Evolutionary conservation across 495 filamentous ascomycete genomes (phyloP), one percentile per base, ranked within the genome.

Genomic region (Tuber borchii): DNA sequence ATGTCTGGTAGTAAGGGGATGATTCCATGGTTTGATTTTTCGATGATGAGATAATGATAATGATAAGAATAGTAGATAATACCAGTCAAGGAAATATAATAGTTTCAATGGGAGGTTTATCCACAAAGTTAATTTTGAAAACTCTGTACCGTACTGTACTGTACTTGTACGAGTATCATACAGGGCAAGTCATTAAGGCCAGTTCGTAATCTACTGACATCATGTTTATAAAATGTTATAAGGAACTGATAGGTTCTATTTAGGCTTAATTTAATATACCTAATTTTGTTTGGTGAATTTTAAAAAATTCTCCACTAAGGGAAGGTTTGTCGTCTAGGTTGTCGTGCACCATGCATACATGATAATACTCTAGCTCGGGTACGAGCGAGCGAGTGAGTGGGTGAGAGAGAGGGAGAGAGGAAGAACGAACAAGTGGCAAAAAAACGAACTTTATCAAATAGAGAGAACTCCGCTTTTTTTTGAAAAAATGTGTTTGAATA

Each of bases 341-440:
- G 26, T 22, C 46, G 56, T 42, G 71, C 74, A 68, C 73, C 39
- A 37, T 68, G 26, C 20, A 68, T 44, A 65, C 71, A 40, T 31
- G 34, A 73, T 14, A 61, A 73, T 14, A 61, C 51, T 61, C 51
- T 61, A 61, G 51, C n/a, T 31, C 12, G 51, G 26, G 26, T 14
- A 10, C 3, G 42, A 12, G 42, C 9, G 42, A 43, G 42, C 3
- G 42, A 12, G 42, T 1, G 42, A 43, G 42, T 43, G 42, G 10
- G 42, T 12, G 42, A 43, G 42, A 9, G 39, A 6, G 51, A 31
- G n/a, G n/a, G 26, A 2, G 26, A 16, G 12, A 12, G 14, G 34
- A 14, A 8, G 26, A 65, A 14, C 56, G 56, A 34, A 65, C 56
- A 65, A 65, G 56, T 65, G 56, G 56, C n/a, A 40, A 40, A 31